Evolutionary conservation across 257 asterid species (phyloP).

Genomic region (Cordia subcordata): DNA sequence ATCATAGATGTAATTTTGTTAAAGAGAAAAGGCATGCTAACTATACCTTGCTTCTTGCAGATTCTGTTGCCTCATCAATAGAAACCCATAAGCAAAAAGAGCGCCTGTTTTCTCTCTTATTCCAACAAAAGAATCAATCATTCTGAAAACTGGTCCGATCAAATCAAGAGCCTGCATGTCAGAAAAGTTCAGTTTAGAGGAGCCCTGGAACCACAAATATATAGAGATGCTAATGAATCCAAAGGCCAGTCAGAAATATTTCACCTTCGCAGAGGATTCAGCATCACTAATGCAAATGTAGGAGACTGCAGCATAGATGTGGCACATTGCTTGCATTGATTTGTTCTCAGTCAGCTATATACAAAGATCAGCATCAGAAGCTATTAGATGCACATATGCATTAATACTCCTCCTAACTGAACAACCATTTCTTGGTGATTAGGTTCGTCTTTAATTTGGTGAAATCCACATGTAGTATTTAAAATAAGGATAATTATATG

Average conservation of each 20-base stretch:
- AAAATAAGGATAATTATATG: no score
- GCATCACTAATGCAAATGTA: conserved; percentile 91
- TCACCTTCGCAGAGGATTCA: conserved; percentile 85
- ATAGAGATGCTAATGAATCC: not conserved
- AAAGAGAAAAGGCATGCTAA: no score
- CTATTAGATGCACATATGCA: not conserved
- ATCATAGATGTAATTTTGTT: no score
- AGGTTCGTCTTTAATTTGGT: no score
- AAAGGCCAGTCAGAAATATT: not conserved
- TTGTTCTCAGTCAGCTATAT: conserved; percentile 72
- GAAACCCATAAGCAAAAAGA: conserved; percentile 76
- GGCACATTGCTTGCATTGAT: conserved; percentile 82
- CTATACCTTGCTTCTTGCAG: conserved; percentile 88
- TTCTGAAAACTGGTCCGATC: conserved; percentile 75
- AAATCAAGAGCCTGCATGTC: conserved; percentile 74
- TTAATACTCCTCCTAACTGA: not conserved
- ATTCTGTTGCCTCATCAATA: conserved; percentile 86
- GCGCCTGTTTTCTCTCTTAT: conserved; percentile 82
- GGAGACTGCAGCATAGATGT: conserved; percentile 85
- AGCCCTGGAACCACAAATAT: conserved; percentile 4
- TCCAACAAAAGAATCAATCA: conserved; percentile 82
- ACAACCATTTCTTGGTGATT: not conserved
- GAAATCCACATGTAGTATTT: no score
- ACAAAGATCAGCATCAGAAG: not conserved
- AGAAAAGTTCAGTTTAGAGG: not conserved